Base-by-base conservation (phyloP, 2,329 filamentous ascomycete genomes). In the Arthrinium puccinioides region DNA sequence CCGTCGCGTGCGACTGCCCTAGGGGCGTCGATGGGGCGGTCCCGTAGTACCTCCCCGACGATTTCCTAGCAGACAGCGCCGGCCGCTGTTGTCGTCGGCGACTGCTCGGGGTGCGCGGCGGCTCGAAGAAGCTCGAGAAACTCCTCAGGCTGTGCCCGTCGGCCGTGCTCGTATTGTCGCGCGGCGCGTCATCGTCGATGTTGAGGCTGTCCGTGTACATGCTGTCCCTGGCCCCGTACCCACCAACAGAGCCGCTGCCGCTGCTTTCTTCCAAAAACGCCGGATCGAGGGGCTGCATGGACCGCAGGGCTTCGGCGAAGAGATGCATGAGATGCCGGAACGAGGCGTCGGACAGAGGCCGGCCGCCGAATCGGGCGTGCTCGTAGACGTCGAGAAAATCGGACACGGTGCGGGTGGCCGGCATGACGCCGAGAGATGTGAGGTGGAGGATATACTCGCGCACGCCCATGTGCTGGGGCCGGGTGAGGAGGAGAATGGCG, bases 311-410 rank as follows among this genome's bases (percentile, higher is more conserved):
- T 37, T 84, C 78, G 2, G 89, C 84, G 59, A 97, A 96, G 19
- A 85, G 69, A 39, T 79, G 74, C 87, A 96, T 96, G 21, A 96
- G 66, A 16, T 72, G 64, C 25, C 84, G 73, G 55, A 98, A 97
- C 36, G 82, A 73, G 0, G 62, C 52, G 48, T 89, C 82, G 3
- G 76, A 73, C 4, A 95, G 65, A 1, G 82, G 74, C 5, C 69
- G 65, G 0, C 74, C 76, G 2, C 86, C 89, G 63, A 94, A 98
- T 27, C 90, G 81, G 3, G 88, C 87, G 40, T 76, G 69, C 62
- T 97, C 92, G 61, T 96, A 98, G 15, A 76, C 65, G 1, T 71
- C 61, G 15, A 96, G 63, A 54, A 97, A 98, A 44, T 57, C 77
- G 56, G 46, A 70, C 47, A 56, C 80, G 21, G 58, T 57, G 2